A percentile compares a stretch with the other conserved stretches of the same genome.
Conservation (phyloP, 345 rosid species). For the Conringia planisiliqua region DNA sequence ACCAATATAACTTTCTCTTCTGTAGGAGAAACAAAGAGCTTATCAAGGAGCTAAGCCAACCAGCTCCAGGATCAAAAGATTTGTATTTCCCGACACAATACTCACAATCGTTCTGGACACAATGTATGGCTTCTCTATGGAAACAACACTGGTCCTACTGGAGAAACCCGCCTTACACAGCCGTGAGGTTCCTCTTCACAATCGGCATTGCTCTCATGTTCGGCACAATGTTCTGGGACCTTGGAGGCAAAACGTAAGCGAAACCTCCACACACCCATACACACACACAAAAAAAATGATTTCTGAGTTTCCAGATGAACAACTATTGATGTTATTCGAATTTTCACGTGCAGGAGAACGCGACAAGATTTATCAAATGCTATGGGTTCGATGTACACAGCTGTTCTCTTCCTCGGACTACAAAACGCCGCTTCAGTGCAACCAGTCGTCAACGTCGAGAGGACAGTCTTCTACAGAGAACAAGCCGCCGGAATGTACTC, state of each 20-base stretch:
- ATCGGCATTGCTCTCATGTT: constrained; percentile 53
- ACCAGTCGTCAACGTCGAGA: constrained; percentile 66
- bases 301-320: neutral
- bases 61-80: constrained; percentile 58
- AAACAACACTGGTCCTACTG: constrained; percentile 72
- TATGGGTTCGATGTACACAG: constrained; percentile 73
- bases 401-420: constrained; percentile 66
- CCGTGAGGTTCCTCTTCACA: constrained; percentile 64
- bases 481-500: constrained; percentile 88
- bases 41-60: constrained; percentile 47
- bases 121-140: constrained; percentile 68
- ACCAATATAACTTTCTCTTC: neutral
- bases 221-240: constrained; percentile 68
- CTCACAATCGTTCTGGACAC: constrained; percentile 53
- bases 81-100: constrained; percentile 50
- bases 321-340: neutral
- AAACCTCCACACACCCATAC: neutral
- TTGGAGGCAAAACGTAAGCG: constrained; percentile 61
- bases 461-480: constrained; percentile 77
- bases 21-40: constrained; percentile 70
- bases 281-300: too few species aligned
- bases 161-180: constrained; percentile 73
- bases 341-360: constrained; percentile 4
- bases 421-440: constrained; percentile 59
- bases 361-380: constrained; percentile 58